Percentiles rank a stretch among this genome's conserved stretches.
These are phyloP conservation scores for Paraphoma sp. DNA, from an alignment of 2,329 filamentous ascomycete genomes.

Conservation along the genomic window DNA sequence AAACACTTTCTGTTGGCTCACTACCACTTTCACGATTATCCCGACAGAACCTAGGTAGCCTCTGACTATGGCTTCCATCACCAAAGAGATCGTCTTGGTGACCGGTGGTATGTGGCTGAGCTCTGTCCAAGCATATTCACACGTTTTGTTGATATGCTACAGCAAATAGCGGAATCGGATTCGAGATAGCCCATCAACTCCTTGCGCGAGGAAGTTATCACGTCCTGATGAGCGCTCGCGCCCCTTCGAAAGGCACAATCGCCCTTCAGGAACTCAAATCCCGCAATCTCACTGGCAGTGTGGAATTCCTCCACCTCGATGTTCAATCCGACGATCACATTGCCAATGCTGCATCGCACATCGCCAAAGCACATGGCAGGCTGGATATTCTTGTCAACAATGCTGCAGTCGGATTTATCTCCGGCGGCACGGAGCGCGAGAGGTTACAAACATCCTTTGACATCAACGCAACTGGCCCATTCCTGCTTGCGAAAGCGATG, in stretches of 20 bases:
- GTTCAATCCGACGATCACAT: constrained; percentile 53
- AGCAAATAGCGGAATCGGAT: constrained; percentile 59
- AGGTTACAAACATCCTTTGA: constrained; percentile 34
- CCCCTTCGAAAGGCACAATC: constrained; percentile 29
- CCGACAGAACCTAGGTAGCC: neutral
- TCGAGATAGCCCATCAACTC: constrained; percentile 51
- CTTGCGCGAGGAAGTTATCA: constrained; percentile 46
- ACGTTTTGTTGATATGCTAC: neutral
- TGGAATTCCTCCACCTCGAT: constrained; percentile 53
- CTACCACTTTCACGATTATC: neutral
- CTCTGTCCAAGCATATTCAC: neutral
- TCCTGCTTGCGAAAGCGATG: constrained; percentile 29
- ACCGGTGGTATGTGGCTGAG: constrained; percentile 40
- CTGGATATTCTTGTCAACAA: constrained; percentile 51
- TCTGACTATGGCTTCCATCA: constrained; percentile 15
- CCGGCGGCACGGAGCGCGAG: constrained; percentile 28
- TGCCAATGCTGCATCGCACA: constrained; percentile 38
- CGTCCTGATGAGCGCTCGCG: constrained; percentile 32
- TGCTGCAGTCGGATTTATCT: constrained; percentile 35
- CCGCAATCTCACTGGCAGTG: constrained; percentile 33
- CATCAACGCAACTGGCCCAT: constrained; percentile 38
- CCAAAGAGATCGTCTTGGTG: constrained; percentile 43
- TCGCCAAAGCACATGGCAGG: constrained; percentile 36
- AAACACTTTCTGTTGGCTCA: neutral
- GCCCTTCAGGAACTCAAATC: constrained; percentile 34